A percentile compares a stretch with the other conserved stretches of the same genome.
Conservation (phyloP, 768 basidiomycete species). For the Cystoderma amianthinum region DNA sequence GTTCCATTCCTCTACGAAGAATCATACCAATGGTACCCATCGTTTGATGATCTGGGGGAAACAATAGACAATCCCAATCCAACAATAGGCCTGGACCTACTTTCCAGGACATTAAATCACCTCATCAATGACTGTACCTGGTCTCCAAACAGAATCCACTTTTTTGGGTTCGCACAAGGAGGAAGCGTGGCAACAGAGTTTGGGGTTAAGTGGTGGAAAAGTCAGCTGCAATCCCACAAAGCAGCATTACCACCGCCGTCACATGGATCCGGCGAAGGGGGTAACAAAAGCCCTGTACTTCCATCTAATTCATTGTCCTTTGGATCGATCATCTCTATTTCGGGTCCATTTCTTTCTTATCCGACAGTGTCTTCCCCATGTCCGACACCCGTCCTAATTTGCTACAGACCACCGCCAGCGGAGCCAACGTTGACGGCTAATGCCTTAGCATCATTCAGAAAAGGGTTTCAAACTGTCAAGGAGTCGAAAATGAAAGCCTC, state of each 20-base stretch:
- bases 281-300: constrained; percentile 3
- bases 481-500: constrained; percentile 42
- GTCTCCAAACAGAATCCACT: constrained; percentile 64
- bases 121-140: constrained; percentile 58
- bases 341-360: constrained; percentile 73
- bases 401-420: constrained; percentile 44
- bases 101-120: constrained; percentile 46
- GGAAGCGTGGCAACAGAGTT: constrained; percentile 73
- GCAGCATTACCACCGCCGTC: constrained; percentile 3
- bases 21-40: constrained; percentile 82
- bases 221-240: constrained; percentile 15
- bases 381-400: constrained; percentile 57
- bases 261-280: not conserved
- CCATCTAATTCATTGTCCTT: constrained; percentile 25
- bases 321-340: constrained; percentile 63
- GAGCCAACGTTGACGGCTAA: constrained; percentile 35
- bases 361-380: constrained; percentile 50
- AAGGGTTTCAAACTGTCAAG: constrained; percentile 44
- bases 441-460: constrained; percentile 47
- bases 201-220: constrained; percentile 50
- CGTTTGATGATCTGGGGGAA: constrained; percentile 78
- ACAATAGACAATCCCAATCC: constrained; percentile 68
- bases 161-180: constrained; percentile 88
- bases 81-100: constrained; percentile 50
- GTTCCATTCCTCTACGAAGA: constrained; percentile 75